Base-by-base conservation (phyloP, 208 protist genomes). In the Borovskyia barvae region DNA sequence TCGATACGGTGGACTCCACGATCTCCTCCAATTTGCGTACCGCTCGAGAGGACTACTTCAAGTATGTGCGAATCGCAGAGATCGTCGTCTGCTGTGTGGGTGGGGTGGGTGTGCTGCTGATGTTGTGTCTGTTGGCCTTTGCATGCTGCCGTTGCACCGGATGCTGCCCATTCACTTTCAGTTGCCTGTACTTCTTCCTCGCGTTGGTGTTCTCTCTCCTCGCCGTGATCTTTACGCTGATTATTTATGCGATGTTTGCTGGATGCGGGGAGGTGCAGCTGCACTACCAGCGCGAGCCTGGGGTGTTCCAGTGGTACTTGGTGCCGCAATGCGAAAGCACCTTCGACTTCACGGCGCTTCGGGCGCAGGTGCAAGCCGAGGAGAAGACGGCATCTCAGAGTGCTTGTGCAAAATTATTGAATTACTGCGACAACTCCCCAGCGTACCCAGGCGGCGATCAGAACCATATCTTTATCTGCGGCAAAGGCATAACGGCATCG, bases 231-330 rank as follows among this genome's bases (percentile, higher is more conserved):
- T 80, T 93, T 54, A 76, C 82, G 12, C 57, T 86, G 0, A n/a
- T 64, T 35, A 68, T 75, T 28, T 85, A 83, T 58, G 63, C 53
- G 12, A 26, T 72, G 46, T 77, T 47, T 26, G 66, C 71, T 14
- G 45, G 28, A n/a, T 87, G 73, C 52, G 86, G 80, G 14, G 86
- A 93, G 70, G 52, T 90, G 49, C 43, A 51, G 11, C 55, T 74
- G 24, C 86, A 93, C 63, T 75, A 82, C 63, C 57, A 53, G 36
- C 86, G 86, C 33, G 68, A 75, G 62, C 77, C 86, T 1, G 86
- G 86, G 40, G 26, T 93, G 19, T 67, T 90, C 26, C 86, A 93
- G 72, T 93, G 79, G 77, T 85, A 82, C 55, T 41, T 80, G n/a
- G 78, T 90, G 24, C 86, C 86, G 53, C 86, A 71, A 62, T 86